phyloP scores from a whole-genome alignment of 2,329 filamentous ascomycete genomes.

The Gremmenia infestans region DNA sequence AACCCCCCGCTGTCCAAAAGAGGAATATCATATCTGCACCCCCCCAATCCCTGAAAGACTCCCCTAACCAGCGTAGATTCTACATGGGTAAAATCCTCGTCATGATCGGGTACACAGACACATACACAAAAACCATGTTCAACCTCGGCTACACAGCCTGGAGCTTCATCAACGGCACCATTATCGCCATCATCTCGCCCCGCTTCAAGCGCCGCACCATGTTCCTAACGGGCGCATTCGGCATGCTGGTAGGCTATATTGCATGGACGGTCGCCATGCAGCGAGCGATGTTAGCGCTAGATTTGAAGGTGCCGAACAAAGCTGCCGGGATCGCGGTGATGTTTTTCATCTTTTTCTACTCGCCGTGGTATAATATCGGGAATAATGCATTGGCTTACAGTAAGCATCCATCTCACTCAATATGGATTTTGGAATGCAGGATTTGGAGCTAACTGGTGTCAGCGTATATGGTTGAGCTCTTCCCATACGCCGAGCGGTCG shows the following conservation, averaged over 20 bases:
- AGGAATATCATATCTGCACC: no score
- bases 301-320: conserved; percentile 24
- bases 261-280: conserved; percentile 49
- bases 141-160: conserved; percentile 43
- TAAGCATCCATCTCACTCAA: conserved; percentile 25
- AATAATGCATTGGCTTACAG: conserved; percentile 63
- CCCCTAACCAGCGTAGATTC: conserved; percentile 10
- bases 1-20: no score
- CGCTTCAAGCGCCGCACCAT: conserved; percentile 43
- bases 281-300: conserved; percentile 32
- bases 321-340: conserved; percentile 33
- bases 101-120: conserved; percentile 41
- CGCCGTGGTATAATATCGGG: conserved; percentile 58
- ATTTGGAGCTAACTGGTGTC: neutral
- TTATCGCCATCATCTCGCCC: conserved; percentile 38
- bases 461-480: conserved; percentile 54
- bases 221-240: conserved; percentile 50
- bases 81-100: conserved; percentile 45
- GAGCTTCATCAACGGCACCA: conserved; percentile 39
- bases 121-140: conserved; percentile 41
- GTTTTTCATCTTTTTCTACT: conserved; percentile 58
- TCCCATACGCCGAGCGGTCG: conserved; percentile 44
- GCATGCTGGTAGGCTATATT: conserved; percentile 49
- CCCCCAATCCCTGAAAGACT: neutral
- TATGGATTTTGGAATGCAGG: neutral